Percentiles rank a stretch among this genome's conserved stretches.
phyloP scores from a whole-genome alignment of 306 rosid species.

The Arachis hypogaea region DNA sequence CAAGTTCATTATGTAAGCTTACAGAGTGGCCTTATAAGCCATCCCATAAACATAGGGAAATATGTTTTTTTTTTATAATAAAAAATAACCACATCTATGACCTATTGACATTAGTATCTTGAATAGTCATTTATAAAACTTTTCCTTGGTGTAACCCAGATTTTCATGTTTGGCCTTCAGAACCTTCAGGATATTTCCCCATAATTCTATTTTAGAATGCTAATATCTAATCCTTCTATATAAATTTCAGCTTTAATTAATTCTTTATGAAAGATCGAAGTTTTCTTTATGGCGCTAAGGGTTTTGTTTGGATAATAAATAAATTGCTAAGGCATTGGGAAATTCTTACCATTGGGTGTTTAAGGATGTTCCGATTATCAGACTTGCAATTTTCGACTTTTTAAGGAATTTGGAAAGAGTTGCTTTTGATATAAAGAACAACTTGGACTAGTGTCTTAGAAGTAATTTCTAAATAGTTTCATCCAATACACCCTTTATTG shows the following conservation, averaged over 20 bases:
- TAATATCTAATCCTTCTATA: not conserved
- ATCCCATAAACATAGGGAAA: not conserved
- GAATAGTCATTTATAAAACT: not conserved
- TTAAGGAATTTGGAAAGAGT: not conserved
- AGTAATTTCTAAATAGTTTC: not conserved
- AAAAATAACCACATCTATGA: no score
- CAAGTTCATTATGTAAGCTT: slow-evolving; percentile 25
- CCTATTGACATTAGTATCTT: not conserved
- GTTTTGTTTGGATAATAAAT: not conserved
- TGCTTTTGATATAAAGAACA: not conserved
- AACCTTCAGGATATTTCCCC: not conserved
- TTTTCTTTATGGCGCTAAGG: not conserved
- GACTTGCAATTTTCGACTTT: not conserved
- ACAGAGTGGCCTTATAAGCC: slow-evolving; percentile 26
- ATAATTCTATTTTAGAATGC: no score
- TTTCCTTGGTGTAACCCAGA: not conserved
- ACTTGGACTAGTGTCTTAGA: not conserved
- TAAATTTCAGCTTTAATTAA: no score
- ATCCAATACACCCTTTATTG: not conserved
- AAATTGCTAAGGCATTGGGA: not conserved
- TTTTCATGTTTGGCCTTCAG: not conserved
- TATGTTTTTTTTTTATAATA: not conserved
- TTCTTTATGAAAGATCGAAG: not conserved
- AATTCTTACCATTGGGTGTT: no score
- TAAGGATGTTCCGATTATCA: not conserved